Percentiles rank a stretch among this genome's conserved stretches.
These are phyloP conservation scores for Nicotiana sylvestris DNA, from an alignment of 257 asterid genomes.

Conservation along the genomic window DNA sequence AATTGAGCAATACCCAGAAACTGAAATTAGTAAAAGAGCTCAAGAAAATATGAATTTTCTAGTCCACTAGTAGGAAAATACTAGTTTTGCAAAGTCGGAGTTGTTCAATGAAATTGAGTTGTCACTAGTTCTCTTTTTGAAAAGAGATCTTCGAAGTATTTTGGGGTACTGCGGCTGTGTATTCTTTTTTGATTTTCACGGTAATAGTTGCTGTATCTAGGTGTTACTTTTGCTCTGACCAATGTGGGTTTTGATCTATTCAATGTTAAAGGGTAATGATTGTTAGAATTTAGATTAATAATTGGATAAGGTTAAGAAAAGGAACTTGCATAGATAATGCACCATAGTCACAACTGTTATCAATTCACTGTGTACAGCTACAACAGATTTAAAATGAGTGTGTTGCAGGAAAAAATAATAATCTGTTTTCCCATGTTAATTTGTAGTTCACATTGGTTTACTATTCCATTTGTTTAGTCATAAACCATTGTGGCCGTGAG, in stretches of 20 bases:
- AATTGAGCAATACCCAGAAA: conserved; percentile 28
- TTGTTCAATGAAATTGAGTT: neutral
- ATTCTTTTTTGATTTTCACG: too few species aligned
- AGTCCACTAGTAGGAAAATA: conserved; percentile 16
- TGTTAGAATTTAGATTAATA: neutral
- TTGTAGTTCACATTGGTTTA: too few species aligned
- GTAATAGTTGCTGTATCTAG: too few species aligned
- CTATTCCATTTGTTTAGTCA: too few species aligned
- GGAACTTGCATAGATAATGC: neutral
- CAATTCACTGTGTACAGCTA: neutral
- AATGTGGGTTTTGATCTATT: neutral
- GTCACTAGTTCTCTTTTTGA: neutral
- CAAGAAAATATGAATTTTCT: conserved; percentile 15
- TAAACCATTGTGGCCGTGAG: too few species aligned
- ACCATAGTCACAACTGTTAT: neutral
- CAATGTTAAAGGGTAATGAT: neutral
- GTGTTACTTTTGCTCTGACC: too few species aligned
- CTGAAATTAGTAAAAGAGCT: conserved; percentile 1
- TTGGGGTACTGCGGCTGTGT: too few species aligned
- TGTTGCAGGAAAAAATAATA: too few species aligned
- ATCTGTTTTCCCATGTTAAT: too few species aligned
- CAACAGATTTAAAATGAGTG: too few species aligned
- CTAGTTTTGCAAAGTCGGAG: neutral
- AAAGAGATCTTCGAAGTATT: too few species aligned
- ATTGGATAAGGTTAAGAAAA: neutral